Evolutionary conservation across 2,329 filamentous ascomycete genomes (phyloP), one percentile per base, ranked within the genome.

Genomic region (Cyphellophora europaea): DNA sequence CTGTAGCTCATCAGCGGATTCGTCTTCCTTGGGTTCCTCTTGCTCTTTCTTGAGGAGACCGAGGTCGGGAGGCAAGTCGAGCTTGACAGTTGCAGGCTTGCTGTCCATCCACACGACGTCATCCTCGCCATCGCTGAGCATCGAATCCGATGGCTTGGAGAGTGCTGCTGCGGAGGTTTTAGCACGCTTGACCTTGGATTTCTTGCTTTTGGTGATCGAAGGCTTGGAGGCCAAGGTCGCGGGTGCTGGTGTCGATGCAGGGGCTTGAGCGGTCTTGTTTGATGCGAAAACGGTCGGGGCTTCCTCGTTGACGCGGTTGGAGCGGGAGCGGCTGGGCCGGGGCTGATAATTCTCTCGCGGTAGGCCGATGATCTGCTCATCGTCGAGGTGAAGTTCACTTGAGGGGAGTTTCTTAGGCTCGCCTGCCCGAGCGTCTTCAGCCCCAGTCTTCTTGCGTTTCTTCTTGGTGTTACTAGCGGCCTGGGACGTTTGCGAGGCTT

Each of bases 331-430:
- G 28, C 47, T 49, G 14, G 45, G 48, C 16, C 47, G 39, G 11
- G 48, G 48, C 32, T 44, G 45, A 29, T 50, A 50, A n/a, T 33
- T 19, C 25, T 50, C 48, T 19, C 43, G 46, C 5, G 48, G 47
- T 11, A 49, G 19, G 6, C 48, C 48, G 30, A 50, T 49, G 18
- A 48, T 16, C 13, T 32, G 37, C 38, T 49, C 45, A 12, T 49
- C 44, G 32, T 43, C 38, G n/a, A 47, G 38, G 23, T 45, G 33
- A 17, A 44, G 30, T 16, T 45, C 48, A 29, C 41, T 48, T 11
- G 38, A 39, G 6, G 41, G 35, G 16, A 39, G 35, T 32, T 45
- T 46, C 11, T 34, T 31, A 5, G 37, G 35, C 6, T 19, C 30
- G 21, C 41, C 40, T 4, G 25, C 14, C 12, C 32, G 10, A n/a